Conservation (phyloP, 305 asterid genomes). For the Petunia hybrid region DNA sequence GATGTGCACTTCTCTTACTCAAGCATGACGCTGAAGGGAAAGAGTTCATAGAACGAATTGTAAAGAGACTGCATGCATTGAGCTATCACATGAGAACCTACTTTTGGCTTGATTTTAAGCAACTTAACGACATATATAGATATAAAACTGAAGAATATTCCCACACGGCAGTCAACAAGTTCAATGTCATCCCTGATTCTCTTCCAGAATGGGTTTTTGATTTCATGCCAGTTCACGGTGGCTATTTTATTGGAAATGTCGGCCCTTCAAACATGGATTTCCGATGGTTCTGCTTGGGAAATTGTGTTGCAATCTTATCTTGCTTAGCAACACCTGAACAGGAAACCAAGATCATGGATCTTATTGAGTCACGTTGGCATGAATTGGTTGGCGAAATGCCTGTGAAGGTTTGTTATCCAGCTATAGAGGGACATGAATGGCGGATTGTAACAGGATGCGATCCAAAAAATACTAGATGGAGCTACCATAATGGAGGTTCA, state of each 20-base stretch:
- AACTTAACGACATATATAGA: conserved; percentile 31
- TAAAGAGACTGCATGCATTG: conserved; percentile 30
- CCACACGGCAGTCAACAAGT: conserved; percentile 37
- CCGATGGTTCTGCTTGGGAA: conserved; percentile 38
- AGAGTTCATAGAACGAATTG: conserved; percentile 31
- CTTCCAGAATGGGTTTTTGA: conserved; percentile 39
- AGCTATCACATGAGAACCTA: conserved; percentile 35
- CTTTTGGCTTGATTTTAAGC: conserved; percentile 34
- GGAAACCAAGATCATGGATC: conserved; percentile 48
- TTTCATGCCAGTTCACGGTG: conserved; percentile 34
- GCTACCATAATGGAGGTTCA: conserved; percentile 55
- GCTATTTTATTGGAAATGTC: conserved; percentile 38
- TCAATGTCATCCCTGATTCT: conserved; percentile 36
- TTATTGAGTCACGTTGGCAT: conserved; percentile 51
- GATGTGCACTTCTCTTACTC: conserved; percentile 34
- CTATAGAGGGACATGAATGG: conserved; percentile 55
- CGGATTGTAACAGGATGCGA: conserved; percentile 47
- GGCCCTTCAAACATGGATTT: conserved; percentile 36
- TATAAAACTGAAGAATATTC: conserved; percentile 37
- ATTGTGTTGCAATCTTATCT: conserved; percentile 44
- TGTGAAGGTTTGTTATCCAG: conserved; percentile 52
- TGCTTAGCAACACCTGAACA: conserved; percentile 49
- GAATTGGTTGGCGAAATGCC: conserved; percentile 53
- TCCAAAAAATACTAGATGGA: conserved; percentile 54
- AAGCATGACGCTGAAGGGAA: conserved; percentile 35